phyloP scores from a whole-genome alignment of 176 grass and related monocot species.

The Avena atlantica region DNA sequence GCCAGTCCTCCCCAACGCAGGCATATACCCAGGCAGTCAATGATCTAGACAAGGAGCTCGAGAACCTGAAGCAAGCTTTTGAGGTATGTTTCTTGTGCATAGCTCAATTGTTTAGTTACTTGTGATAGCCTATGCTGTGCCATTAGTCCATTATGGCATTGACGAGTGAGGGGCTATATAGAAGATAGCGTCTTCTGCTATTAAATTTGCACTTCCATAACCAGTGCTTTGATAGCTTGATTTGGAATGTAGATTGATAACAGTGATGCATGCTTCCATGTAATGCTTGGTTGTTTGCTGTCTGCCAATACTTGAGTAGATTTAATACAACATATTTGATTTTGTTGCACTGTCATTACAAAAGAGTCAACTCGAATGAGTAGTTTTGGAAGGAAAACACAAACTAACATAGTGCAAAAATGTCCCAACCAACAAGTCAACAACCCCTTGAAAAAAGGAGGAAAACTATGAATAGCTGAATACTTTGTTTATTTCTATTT shows the following conservation, averaged over 20 bases:
- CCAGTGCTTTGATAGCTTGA: conserved; percentile 12
- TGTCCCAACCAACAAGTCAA: background rate
- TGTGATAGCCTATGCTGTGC: conserved; percentile 5
- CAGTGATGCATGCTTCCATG: background rate
- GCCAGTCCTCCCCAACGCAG: conserved; percentile 56
- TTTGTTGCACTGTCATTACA: background rate
- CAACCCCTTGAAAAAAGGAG: background rate
- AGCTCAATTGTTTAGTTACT: background rate
- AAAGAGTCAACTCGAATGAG: background rate
- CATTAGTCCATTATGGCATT: conserved; percentile 10
- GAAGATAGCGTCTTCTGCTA: background rate
- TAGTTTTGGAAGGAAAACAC: conserved; percentile 2
- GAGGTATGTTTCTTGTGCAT: conserved; percentile 40
- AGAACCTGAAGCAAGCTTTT: conserved; percentile 55
- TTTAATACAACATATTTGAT: background rate
- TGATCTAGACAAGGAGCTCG: conserved; percentile 60
- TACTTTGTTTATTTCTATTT: background rate
- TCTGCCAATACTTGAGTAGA: conserved; percentile 5
- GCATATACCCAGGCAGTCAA: conserved; percentile 56
- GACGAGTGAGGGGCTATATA: background rate
- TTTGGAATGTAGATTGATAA: background rate
- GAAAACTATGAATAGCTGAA: background rate
- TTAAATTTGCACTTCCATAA: background rate
- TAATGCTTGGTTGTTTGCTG: background rate
- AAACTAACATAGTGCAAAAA: background rate